Base-by-base conservation (phyloP, 495 filamentous ascomycete species). In the Penicillium steckii region DNA sequence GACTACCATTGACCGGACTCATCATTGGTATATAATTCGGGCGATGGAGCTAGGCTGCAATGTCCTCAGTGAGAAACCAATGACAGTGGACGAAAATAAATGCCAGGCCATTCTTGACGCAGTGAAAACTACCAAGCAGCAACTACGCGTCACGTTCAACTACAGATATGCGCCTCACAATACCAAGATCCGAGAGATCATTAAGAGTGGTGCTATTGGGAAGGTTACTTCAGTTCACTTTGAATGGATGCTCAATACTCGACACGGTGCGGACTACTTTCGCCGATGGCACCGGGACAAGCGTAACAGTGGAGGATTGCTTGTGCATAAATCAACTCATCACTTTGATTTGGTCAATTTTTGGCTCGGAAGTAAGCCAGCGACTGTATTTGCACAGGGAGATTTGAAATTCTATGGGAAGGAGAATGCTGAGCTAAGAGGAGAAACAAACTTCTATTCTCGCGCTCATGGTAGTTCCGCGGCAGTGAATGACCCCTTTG, bases 231-330 rank as follows among this genome's bases (percentile, higher is more conserved):
- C 74, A 9, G 76, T 84, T 37, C 81, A 82, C 57, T 82, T 84
- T 51, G 79, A 83, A 56, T 83, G 80, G 80, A 68, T 81, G 60
- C 72, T 84, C 24, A 80, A 84, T 58, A 81, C 79, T 5, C 71
- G 70, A 10, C 81, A 84, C 60, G 81, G 81, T 10, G 80, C 80
- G 0, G 80, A 84, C 53, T 83, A 81, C 63, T 82, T 82, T 65
- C 79, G 80, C 22, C 79, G 81, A 13, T 83, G 81, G 81, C 80
- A 84, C 60, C 77, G 80, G 7, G 80, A 84, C 64, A 76, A 74
- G 59, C 67, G 70, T 26, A 83, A 82, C 60, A 77, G 74, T 52
- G 80, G 80, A 35, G 81, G 80, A 3, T 61, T 83, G 46, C 41
- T 71, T 15, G 65, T 71, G 15, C 68, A 68, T 42, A 71, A 68